Base-by-base conservation (phyloP, 768 basidiomycete genomes). In the Scleroderma bovista region DNA sequence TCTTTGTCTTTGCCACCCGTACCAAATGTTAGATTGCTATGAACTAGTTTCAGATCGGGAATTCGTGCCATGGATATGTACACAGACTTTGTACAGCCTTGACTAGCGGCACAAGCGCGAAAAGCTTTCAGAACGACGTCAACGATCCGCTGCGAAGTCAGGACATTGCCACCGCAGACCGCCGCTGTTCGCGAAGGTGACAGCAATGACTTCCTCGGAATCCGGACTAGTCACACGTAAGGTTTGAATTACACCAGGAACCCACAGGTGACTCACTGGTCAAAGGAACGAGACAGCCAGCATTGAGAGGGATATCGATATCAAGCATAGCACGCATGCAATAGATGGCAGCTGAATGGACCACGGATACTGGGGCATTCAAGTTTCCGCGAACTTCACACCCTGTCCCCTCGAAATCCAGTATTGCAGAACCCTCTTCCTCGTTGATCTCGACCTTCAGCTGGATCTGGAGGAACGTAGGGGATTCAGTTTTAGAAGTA, bases 121-220 rank as follows among this genome's bases (percentile, higher is more conserved):
- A 97, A 96, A 0, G 93, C 93, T 64, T 88, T 91, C 32, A 97
- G 72, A 31, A 97, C 88, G 2, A 94, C 92, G 61, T 97, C 94
- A 2, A 94, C 90, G 40, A 95, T 89, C n/a, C 94, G 77, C 61
- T 95, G 93, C 6, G 85, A 88, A 3, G 92, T 93, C 40, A 91
- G 71, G 2, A 94, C 92, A 61, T 96, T 97, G 11, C 93, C 93
- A 26, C 88, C 93, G 55, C 92, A 94, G 6, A 95, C 92, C 0
- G 93, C 94, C 10, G 88, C 90, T 0, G 88, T 93, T 39, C 80
- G 79, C 12, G 87, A 88, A 0, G 93, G 94, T 6, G 83, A 78
- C 24, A 97, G 72, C 12, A 96, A 65, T 1, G 86, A 88, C 48
- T 81, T 83, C n/a, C 74, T 65, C 0, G 94, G 93, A 33, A 95